Evolutionary conservation across 352 stramenopile species (phyloP), one percentile per base, ranked within the genome.

Genomic region (Globisporangium cylindrosporum): DNA sequence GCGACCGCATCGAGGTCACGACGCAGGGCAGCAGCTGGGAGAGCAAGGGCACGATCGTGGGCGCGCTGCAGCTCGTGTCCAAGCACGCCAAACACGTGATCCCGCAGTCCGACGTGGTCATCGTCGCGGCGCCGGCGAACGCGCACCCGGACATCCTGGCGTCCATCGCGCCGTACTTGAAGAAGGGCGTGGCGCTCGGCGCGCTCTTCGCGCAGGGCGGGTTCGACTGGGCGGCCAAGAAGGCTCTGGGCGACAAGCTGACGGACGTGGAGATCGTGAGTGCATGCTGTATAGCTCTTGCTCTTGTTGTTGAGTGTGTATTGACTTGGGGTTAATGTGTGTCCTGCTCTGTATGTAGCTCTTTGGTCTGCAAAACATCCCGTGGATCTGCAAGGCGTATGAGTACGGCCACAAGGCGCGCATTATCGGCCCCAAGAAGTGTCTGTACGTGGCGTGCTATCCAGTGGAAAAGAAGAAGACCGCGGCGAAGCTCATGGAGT

Each of bases 291-390:
- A 24, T 38, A 9, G 38, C 3, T 12, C 14, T 5, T 43, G 22
- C n/a, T 1, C 18, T 3, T 10, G 12, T 43, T 12, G 2, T 81
- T 24, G 62, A 69, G 41, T 69, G 80, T 58, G 14, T 49, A 38
- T 22, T 58, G 49, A 55, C 9, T 64, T 25, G 41, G 41, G 1
- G 41, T 49, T 63, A 29, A 38, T 57, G 32, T 48, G 3, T n/a
- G 59, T 71, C 43, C 9, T 54, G 71, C 24, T 57, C 7, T 53
- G 60, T 64, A 93, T 53, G 60, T 64, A 93, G 82, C 82, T 98
- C 62, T 97, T 98, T 66, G 92, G 92, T 65, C 76, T 98, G 36
- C 92, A 98, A 69, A 98, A 98, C 83, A 98, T 98, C 70, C 92
- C 92, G 56, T 98, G 92, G 92, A 97, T 98, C 74, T 98, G 92